Percentiles rank a stretch among this genome's conserved stretches.
Conservation (phyloP, 208 protist species). For the Wallacemonas collosoma region DNA sequence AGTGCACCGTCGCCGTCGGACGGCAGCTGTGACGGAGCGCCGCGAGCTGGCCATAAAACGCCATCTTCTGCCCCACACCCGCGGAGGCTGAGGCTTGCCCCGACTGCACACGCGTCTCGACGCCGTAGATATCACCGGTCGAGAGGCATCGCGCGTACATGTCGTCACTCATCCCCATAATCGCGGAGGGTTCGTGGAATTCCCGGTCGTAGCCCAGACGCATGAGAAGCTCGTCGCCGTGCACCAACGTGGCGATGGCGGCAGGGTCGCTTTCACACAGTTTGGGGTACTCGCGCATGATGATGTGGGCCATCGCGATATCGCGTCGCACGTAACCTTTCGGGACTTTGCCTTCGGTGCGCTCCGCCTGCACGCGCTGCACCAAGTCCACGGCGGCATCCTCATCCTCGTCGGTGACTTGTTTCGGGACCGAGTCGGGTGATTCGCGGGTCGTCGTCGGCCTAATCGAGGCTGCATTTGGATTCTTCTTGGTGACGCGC, state of each 20-base stretch:
- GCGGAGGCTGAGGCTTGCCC: background rate
- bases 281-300: conserved; percentile 53
- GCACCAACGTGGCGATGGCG: conserved; percentile 31
- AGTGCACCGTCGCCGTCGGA: conserved; percentile 45
- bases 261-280: conserved; percentile 23
- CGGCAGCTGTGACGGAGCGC: conserved; percentile 54
- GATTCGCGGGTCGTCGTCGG: conserved; percentile 2
- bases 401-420: background rate
- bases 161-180: conserved; percentile 34
- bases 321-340: conserved; percentile 32
- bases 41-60: conserved; percentile 42
- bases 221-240: conserved; percentile 25
- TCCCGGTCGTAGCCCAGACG: conserved; percentile 23
- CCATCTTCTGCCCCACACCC: conserved; percentile 25
- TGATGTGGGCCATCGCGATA: conserved; percentile 30
- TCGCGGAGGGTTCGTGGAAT: conserved; percentile 30
- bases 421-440: conserved; percentile 7
- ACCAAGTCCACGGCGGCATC: conserved; percentile 4
- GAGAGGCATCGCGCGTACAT: conserved; percentile 39
- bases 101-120: conserved; percentile 20
- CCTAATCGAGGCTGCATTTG: background rate
- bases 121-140: conserved; percentile 31
- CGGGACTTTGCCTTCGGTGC: conserved; percentile 26
- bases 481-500: conserved; percentile 26
- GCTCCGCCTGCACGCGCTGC: conserved; percentile 14